phyloP scores from a whole-genome alignment of 768 basidiomycete genomes.

The Rhodotorula toruloides region DNA sequence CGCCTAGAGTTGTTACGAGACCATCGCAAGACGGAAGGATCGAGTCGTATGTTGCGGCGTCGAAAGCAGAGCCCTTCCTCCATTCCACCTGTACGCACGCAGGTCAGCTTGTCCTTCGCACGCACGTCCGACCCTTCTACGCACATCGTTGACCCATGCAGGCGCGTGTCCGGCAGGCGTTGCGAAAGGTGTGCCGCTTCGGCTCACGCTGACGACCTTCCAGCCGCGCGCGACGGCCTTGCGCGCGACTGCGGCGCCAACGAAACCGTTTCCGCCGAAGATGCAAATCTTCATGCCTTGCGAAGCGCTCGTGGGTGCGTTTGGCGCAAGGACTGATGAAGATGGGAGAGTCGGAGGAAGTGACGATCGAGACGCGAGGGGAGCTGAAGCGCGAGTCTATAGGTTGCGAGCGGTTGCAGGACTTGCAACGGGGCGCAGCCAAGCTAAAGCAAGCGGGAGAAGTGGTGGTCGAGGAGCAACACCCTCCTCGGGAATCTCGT shows the following conservation, averaged over 20 bases:
- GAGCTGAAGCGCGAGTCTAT: neutral
- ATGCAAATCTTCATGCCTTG: constrained; percentile 59
- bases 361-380: neutral
- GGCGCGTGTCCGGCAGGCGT: constrained; percentile 88
- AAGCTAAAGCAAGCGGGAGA: too few species aligned
- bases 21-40: constrained; percentile 64
- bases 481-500: too few species aligned
- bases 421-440: too few species aligned
- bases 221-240: constrained; percentile 77
- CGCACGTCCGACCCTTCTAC: too few species aligned
- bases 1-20: constrained; percentile 90
- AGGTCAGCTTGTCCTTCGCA: too few species aligned
- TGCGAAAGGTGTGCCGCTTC: constrained; percentile 71
- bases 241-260: constrained; percentile 89
- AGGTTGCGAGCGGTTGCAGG: neutral
- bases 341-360: neutral
- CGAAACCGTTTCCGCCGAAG: constrained; percentile 96
- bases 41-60: constrained; percentile 65
- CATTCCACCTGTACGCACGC: constrained; percentile 65
- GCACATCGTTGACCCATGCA: constrained; percentile 56
- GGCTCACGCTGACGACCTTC: constrained; percentile 87
- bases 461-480: too few species aligned
- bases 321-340: neutral
- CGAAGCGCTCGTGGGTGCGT: neutral
- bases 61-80: constrained; percentile 75